Evolutionary conservation across 805 yeast genomes (phyloP).

Genomic region (Kodamaea kaohsiungensis): DNA sequence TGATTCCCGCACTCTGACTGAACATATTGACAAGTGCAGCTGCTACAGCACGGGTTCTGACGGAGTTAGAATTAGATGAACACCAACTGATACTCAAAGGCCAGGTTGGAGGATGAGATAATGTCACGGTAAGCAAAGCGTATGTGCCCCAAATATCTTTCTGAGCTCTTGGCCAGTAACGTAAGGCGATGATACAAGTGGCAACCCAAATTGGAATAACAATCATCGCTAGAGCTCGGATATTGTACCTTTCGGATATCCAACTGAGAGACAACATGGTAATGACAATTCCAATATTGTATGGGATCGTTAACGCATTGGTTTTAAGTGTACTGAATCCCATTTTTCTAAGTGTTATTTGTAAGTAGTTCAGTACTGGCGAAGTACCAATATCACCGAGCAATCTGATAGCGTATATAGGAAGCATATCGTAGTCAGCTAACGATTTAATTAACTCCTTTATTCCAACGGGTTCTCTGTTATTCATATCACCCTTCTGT

Average conservation of each 20-base stretch:
- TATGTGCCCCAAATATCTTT: slow-evolving; percentile 45
- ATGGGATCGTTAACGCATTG: slow-evolving; percentile 55
- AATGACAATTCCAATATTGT: slow-evolving; percentile 28
- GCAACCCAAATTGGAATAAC: slow-evolving; percentile 20
- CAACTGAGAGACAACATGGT: slow-evolving; percentile 23
- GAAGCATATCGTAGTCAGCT: slow-evolving; percentile 29
- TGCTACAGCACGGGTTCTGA: slow-evolving; percentile 61
- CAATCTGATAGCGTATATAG: slow-evolving; percentile 25
- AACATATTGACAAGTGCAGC: slow-evolving; percentile 67
- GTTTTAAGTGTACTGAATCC: slow-evolving; percentile 57
- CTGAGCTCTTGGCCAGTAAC: slow-evolving; percentile 47
- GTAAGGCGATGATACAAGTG: slow-evolving; percentile 23
- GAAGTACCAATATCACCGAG: slow-evolving; percentile 21
- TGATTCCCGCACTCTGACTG: slow-evolving; percentile 59
- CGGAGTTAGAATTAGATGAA: slow-evolving; percentile 62
- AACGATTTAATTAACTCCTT: slow-evolving; percentile 20
- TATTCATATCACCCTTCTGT: slow-evolving; percentile 33
- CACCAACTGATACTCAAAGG: slow-evolving; percentile 61
- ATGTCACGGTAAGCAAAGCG: slow-evolving; percentile 35
- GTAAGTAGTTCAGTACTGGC: slow-evolving; percentile 17
- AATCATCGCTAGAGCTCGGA: slow-evolving; percentile 15
- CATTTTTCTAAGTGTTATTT: slow-evolving; percentile 22
- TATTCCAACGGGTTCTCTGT: slow-evolving; percentile 25
- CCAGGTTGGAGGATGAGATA: slow-evolving; percentile 53
- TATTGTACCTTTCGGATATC: slow-evolving; percentile 24